A percentile compares a stretch with the other conserved stretches of the same genome.
Conservation (phyloP, 495 filamentous ascomycete species). For the Penicillium egyptiacum region DNA sequence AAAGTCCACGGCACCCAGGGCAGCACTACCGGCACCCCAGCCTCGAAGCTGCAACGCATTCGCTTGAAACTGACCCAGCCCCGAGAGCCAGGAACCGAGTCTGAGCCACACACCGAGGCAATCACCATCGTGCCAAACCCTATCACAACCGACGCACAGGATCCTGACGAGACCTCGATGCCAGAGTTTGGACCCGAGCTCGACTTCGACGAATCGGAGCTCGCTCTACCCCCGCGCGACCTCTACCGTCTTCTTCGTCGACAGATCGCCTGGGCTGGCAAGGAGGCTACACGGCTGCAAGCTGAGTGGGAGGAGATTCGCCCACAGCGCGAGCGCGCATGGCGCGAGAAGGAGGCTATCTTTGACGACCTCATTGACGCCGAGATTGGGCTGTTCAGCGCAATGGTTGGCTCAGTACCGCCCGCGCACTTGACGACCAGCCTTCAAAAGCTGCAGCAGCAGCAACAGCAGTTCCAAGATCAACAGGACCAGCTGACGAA, state of each 20-base stretch:
- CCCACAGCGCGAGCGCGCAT: slow-evolving; percentile 69
- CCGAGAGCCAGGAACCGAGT: slow-evolving; percentile 42
- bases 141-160: slow-evolving; percentile 39
- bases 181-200: slow-evolving; percentile 40
- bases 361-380: slow-evolving; percentile 60
- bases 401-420: slow-evolving; percentile 30
- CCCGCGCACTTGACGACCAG: slow-evolving; percentile 23
- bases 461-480: slow-evolving; percentile 25
- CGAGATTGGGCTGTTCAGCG: slow-evolving; percentile 48
- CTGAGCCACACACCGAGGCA: slow-evolving; percentile 53
- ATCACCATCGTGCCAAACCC: slow-evolving; percentile 51
- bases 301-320: slow-evolving; percentile 64
- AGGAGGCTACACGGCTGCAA: slow-evolving; percentile 63
- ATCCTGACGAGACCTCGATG: slow-evolving; percentile 50
- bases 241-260: slow-evolving; percentile 72
- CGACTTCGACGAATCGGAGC: slow-evolving; percentile 70
- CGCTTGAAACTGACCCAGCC: slow-evolving; percentile 63
- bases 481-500: slow-evolving; percentile 29
- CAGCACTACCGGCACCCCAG: slow-evolving; percentile 42
- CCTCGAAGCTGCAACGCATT: slow-evolving; percentile 60
- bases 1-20: slow-evolving; percentile 45
- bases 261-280: slow-evolving; percentile 78
- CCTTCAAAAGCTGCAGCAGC: slow-evolving; percentile 31
- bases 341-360: slow-evolving; percentile 77
- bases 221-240: slow-evolving; percentile 63